Conservation (phyloP, 108 stramenopile genomes). For the Stephanodiscus minutulus region DNA sequence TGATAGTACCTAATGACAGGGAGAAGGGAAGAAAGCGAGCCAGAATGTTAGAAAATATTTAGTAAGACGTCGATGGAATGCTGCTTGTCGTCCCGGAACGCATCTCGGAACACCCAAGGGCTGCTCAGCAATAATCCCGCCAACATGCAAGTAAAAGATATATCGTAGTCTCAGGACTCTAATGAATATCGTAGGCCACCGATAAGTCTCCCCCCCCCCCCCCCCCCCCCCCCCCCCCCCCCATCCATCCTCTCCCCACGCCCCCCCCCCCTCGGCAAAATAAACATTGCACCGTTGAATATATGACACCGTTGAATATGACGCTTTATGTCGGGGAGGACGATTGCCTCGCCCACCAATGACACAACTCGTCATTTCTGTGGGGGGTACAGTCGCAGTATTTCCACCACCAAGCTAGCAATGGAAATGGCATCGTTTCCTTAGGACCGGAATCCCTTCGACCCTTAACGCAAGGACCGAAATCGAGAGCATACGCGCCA, state of each 20-base stretch:
- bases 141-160: too few species aligned
- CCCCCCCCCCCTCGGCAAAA: background rate
- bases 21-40: background rate
- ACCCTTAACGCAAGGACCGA: background rate
- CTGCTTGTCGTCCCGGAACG: background rate
- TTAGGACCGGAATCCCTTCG: background rate
- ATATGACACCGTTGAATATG: background rate
- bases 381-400: background rate
- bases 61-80: background rate
- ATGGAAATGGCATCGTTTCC: background rate
- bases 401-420: background rate
- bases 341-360: background rate
- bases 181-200: too few species aligned
- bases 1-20: constrained; percentile 93
- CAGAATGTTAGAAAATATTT: background rate
- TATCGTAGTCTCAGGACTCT: too few species aligned
- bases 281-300: too few species aligned
- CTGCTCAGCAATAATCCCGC: background rate
- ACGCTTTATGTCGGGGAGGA: background rate
- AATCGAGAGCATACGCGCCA: background rate
- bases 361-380: background rate
- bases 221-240: too few species aligned
- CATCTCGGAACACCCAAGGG: background rate
- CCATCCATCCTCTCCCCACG: too few species aligned
- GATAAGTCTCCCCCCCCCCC: too few species aligned